Evolutionary conservation across 1,284 basidiomycete genomes (phyloP).

Genomic region (Microbotryum scabiosae): DNA sequence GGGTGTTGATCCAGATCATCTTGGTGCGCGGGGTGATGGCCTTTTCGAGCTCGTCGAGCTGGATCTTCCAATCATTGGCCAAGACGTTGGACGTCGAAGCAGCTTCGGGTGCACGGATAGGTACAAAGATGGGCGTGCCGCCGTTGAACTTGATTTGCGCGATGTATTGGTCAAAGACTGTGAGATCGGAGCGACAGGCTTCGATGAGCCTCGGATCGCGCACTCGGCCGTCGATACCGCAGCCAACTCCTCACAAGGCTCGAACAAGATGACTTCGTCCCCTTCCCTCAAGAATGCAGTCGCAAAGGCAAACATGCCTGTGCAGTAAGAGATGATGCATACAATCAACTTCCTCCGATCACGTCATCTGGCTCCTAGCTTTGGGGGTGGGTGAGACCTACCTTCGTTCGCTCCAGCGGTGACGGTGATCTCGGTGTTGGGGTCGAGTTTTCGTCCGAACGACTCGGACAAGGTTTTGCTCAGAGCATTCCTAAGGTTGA

Average conservation of each 20-base stretch:
- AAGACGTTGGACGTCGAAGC: slow-evolving; percentile 44
- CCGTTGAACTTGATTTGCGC: slow-evolving; percentile 76
- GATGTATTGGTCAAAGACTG: slow-evolving; percentile 95
- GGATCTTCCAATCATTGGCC: slow-evolving; percentile 70
- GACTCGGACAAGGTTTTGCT: slow-evolving; percentile 55
- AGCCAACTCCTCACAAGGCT: slow-evolving; percentile 44
- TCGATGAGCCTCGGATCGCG: neutral
- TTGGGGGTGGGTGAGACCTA: slow-evolving; percentile 36
- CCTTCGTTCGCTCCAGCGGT: slow-evolving; percentile 96
- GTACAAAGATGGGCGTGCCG: slow-evolving; percentile 77
- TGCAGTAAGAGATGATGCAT: slow-evolving; percentile 20
- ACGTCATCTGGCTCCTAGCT: neutral
- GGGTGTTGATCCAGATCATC: slow-evolving; percentile 62
- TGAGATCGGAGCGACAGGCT: neutral
- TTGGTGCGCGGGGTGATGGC: slow-evolving; percentile 80
- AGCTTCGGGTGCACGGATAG: slow-evolving; percentile 68
- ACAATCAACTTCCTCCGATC: neutral
- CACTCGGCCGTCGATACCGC: neutral
- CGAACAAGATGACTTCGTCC: slow-evolving; percentile 97
- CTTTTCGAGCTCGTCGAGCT: slow-evolving; percentile 70
- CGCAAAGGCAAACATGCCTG: slow-evolving; percentile 76
- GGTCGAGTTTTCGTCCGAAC: slow-evolving; percentile 59
- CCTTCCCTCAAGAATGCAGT: slow-evolving; percentile 73
- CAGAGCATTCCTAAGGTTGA: slow-evolving; percentile 75
- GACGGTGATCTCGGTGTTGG: slow-evolving; percentile 81